Base-by-base conservation (phyloP, 1,139 yeast species). In the Diutina rugosa region DNA sequence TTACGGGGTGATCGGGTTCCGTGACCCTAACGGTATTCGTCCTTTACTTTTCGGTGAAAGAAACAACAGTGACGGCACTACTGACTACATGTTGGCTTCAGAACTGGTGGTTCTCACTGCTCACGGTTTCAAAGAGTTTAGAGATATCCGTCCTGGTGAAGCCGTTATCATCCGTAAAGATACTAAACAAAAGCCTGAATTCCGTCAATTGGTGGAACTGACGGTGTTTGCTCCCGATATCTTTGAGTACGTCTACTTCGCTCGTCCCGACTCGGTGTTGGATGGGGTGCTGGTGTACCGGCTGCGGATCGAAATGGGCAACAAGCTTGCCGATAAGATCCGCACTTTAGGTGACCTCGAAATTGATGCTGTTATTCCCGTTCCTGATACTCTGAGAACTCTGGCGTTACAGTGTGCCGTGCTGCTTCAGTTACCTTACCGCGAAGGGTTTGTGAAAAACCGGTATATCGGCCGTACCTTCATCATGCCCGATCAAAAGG, bases 401-500 rank as follows among this genome's bases (percentile, higher is more conserved):
- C 85, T 97, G 38, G 99, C 99, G 1, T 73, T 91, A 61, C 95
- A 93, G 69, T 87, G 96, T 72, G 93, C 99, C 2, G 93, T 87
- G 48, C 75, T 82, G 55, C 77, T 93, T 61, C 81, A 82, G 56
- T 69, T 90, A 48, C 95, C 97, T 21, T 95, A 90, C 72, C 82
- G 98, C 67, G 99, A 93, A 73, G 99, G 98, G 30, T 95, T 93
- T 67, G 95, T 93, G 61, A 93, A 93, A 72, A 93, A 93, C 74
- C 82, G 98, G 66, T 93, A 93, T 66, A 95, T 93, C 60, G 99
- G 99, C 46, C 83, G 99, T 70, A 93, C 99, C 0, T 93, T 93
- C 68, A 93, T 93, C 66, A 93, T 93, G 99, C 98, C 99, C 14
- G 91, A 90, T 73, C 99, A 95, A 74, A 83, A 85, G 69, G 96